These are phyloP conservation scores for Cutaneotrichosporon cavernicola DNA, from an alignment of 1,284 basidiomycete genomes.

Conservation along the genomic window DNA sequence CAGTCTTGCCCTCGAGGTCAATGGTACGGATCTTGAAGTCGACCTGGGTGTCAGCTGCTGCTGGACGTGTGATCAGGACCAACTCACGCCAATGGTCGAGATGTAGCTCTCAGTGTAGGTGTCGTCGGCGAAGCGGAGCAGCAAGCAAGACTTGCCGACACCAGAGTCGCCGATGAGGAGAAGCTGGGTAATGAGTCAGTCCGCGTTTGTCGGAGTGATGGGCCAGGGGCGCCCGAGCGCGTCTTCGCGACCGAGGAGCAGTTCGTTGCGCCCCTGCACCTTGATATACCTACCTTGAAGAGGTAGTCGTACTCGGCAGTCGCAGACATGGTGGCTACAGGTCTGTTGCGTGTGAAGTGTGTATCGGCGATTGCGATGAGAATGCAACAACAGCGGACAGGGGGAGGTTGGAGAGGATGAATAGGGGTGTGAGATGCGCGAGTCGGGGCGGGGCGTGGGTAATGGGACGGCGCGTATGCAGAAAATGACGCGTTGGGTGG, in stretches of 20 bases:
- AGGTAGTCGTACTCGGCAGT: conserved; percentile 95
- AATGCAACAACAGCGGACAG: neutral
- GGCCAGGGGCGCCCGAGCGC: neutral
- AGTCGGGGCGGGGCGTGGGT: neutral
- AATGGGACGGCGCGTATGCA: neutral
- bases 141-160: conserved; percentile 96
- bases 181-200: conserved; percentile 56
- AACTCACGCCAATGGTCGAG: conserved; percentile 82
- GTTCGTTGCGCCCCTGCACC: neutral
- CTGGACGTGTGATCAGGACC: too few species aligned
- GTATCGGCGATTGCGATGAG: neutral
- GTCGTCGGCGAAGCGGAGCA: conserved; percentile 98
- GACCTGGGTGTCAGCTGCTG: conserved; percentile 51
- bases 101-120: conserved; percentile 99
- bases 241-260: conserved; percentile 1
- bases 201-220: conserved; percentile 1
- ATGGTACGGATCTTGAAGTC: conserved; percentile 99
- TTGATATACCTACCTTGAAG: conserved; percentile 64
- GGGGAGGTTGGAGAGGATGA: neutral
- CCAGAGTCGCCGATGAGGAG: conserved; percentile 74
- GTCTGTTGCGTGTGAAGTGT: neutral
- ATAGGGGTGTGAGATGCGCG: neutral
- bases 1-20: conserved; percentile 98
- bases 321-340: conserved; percentile 35
- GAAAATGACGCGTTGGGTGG: conserved; percentile 2